phyloP scores from a whole-genome alignment of 2,329 filamentous ascomycete species.

The Aspergillus sp. region DNA sequence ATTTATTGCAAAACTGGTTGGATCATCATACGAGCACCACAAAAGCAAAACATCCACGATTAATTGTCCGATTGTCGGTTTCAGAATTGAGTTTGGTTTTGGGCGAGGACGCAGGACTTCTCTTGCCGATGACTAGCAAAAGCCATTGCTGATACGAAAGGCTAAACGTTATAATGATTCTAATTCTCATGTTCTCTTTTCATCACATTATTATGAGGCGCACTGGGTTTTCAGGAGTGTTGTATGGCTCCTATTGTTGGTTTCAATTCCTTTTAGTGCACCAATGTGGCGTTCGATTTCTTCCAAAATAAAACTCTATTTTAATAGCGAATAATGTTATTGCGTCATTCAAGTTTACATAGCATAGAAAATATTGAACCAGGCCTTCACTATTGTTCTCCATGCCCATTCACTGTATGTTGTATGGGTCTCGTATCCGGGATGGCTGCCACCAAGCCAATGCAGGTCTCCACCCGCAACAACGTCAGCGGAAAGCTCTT shows the following conservation, averaged over 20 bases:
- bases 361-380: background rate
- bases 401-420: background rate
- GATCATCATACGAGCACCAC: background rate
- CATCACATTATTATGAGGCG: background rate
- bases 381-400: background rate
- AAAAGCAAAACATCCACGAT: slow-evolving; percentile 1
- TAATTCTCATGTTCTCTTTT: background rate
- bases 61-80: background rate
- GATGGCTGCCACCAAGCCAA: background rate
- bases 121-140: background rate
- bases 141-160: background rate
- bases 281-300: background rate
- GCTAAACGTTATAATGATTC: background rate
- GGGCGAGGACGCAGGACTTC: background rate
- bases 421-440: background rate
- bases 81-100: background rate
- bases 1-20: background rate
- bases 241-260: background rate
- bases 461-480: slow-evolving; percentile 3
- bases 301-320: too few species aligned
- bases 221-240: background rate
- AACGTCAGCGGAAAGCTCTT: slow-evolving; percentile 12
- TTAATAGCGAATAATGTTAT: too few species aligned
- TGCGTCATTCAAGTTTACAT: background rate
- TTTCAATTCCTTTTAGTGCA: background rate